Evolutionary conservation across 768 basidiomycete species (phyloP), one percentile per base, ranked within the genome.

Genomic region (Leccinum boreale): DNA sequence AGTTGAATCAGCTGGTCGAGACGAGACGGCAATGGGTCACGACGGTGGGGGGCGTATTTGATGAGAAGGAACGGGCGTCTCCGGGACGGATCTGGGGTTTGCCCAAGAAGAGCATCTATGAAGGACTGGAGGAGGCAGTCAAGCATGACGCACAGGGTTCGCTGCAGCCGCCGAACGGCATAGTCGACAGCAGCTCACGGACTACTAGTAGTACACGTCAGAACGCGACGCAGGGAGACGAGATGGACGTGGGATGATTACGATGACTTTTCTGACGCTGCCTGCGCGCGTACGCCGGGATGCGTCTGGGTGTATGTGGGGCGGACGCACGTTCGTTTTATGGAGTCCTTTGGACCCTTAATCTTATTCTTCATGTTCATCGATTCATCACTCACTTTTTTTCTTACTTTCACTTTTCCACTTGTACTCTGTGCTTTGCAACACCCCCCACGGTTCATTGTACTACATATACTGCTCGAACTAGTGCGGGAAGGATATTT

Each of bases 1-100:
- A 86, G 65, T 72, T 96, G 57, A 78, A 77, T 62, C 81, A 86
- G 57, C 79, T 94, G 28, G 85, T 98, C 15, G 82, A 84, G 62
- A 89, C 87, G 59, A 78, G 96, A 39, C 76, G 85, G 63, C 78
- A 86, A 62, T 94, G 93, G 86, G 87, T 93, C 21, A 83, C 89
- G 51, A 78, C 73, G 36, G 83, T 98, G 5, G 92, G 91, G 9
- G 74, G 75, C 6, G 79, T 89, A 58, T 93, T 98, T 65, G 86
- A 89, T 29, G 77, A 82, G 73, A 87, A 88, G 80, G 86, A 90
- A 74, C 70, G 71, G 65, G 78, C 79, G 56, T 73, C 69, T 48
- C 86, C 87, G 0, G 89, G 92, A 50, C 75, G 86, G 62, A 85
- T 90, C 66, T 90, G 81, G 75, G 91, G 89, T n/a, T 76, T 94